Evolutionary conservation across 768 basidiomycete genomes (phyloP).

Genomic region (Auriscalpium orientale): DNA sequence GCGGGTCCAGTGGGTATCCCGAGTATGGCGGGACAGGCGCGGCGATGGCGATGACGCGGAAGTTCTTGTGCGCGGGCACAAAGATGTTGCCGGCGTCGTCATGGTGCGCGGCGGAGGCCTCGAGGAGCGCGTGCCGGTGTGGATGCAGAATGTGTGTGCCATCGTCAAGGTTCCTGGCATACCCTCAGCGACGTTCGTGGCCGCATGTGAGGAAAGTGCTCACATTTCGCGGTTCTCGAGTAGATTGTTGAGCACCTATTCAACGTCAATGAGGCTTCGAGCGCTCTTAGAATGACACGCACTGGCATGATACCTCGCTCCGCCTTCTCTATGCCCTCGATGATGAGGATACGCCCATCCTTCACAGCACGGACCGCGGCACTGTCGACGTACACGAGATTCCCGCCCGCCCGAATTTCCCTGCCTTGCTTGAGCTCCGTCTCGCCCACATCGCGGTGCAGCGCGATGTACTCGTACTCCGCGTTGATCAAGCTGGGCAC

Average conservation of each 20-base stretch:
- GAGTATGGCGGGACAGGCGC: conserved; percentile 64
- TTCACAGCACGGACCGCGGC: conserved; percentile 61
- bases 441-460: conserved; percentile 66
- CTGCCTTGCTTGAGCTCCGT: conserved; percentile 67
- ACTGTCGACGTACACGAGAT: conserved; percentile 60
- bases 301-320: conserved; percentile 70
- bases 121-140: conserved; percentile 47
- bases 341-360: conserved; percentile 53
- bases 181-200: not conserved
- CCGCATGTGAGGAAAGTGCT: conserved; percentile 2
- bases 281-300: conserved; percentile 13
- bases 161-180: conserved; percentile 56
- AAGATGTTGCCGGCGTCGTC: conserved; percentile 33
- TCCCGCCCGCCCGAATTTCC: conserved; percentile 55
- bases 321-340: conserved; percentile 67
- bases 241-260: conserved; percentile 50
- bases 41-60: conserved; percentile 62
- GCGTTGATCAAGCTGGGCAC: conserved; percentile 46
- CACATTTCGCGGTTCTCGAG: conserved; percentile 69
- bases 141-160: conserved; percentile 65
- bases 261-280: not conserved
- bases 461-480: conserved; percentile 61
- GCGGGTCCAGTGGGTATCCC: conserved; percentile 58
- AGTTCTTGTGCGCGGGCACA: conserved; percentile 59
- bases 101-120: conserved; percentile 16